Base-by-base conservation (phyloP, 108 stramenopile species). In the Stephanodiscus triporus region DNA sequence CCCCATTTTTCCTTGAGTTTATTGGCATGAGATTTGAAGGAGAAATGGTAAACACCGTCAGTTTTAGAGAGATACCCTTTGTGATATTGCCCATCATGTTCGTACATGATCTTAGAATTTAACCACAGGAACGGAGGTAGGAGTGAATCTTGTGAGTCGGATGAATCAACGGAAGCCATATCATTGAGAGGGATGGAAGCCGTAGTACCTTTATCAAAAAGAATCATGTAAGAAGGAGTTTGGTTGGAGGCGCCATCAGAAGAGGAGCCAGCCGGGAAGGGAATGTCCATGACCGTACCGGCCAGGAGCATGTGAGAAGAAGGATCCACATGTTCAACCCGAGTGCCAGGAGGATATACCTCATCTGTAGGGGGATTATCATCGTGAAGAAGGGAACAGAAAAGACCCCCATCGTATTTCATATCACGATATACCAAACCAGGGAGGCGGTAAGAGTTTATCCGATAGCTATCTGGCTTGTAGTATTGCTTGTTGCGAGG, bases 401-500 rank as follows among this genome's bases (percentile, higher is more conserved):
- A 53, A 4, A 53, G 24, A 1, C 20, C 51, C 1, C 51, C 51
- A 20, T 53, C 51, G 20, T 49, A 49, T 19, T 49, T 49, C 3
- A 49, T 6, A 6, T 2, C 3, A 49, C 5, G 48, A 49, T 49
- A 53, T 1, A 20, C 51, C 0, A n/a, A 53, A 53, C 23, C 20
- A 0, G 51, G 51, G 9, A 53, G 23, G 9, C 51, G 24, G 20
- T 53, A 53, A 3, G 51, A n/a, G 24, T 53, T n/a, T 2, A 53
- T 6, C 0, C 23, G 20, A 24, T 53, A 53, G 51, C 19, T 20
- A 53, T 53, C 4, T 6, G 51, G 51, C 8, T 53, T n/a, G 19
- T 53, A 53, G 19, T 53, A 53, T 20, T 53, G 7, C 19, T 53
- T 53, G 51, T 53, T 53, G 20, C 51, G 24, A 20, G 51, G 51